Percentiles rank a stretch among this genome's conserved stretches.
phyloP scores from a whole-genome alignment of 2,329 filamentous ascomycete species.

The Colletotrichum horii region DNA sequence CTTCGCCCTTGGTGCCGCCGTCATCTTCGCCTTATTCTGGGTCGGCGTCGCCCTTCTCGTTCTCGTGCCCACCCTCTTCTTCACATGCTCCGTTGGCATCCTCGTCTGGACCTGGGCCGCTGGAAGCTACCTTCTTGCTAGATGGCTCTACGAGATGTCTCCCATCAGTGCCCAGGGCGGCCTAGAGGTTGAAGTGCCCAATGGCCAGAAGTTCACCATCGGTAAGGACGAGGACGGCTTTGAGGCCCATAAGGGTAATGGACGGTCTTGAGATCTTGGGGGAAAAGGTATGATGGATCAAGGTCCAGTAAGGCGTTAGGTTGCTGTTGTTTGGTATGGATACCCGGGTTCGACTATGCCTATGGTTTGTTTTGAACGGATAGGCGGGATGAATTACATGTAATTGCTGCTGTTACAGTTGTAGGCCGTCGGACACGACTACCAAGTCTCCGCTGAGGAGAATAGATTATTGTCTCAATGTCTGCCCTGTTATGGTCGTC shows the following conservation, averaged over 20 bases:
- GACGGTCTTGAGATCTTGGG: neutral
- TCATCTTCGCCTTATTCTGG: conserved; percentile 72
- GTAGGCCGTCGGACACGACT: neutral
- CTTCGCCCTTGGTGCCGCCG: conserved; percentile 65
- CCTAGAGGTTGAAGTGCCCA: conserved; percentile 24
- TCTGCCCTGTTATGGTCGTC: neutral
- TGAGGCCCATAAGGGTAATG: neutral
- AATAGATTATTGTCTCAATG: neutral
- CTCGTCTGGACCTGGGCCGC: conserved; percentile 73
- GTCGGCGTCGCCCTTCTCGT: conserved; percentile 70
- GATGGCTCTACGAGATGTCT: conserved; percentile 49
- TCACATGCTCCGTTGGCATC: conserved; percentile 66
- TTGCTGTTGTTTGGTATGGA: neutral
- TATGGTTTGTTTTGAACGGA: neutral
- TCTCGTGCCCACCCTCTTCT: conserved; percentile 71
- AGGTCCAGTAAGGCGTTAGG: neutral
- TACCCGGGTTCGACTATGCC: neutral
- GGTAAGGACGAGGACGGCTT: conserved; percentile 28
- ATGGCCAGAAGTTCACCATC: conserved; percentile 19
- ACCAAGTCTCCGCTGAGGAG: neutral
- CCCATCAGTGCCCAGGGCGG: conserved; percentile 27
- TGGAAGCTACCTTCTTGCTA: conserved; percentile 58
- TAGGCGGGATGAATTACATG: neutral
- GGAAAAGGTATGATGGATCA: too few species aligned
- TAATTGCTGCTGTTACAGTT: neutral